Base-by-base conservation (phyloP, 192 early-diverging fungal species). In the Chytriomyces sp. region DNA sequence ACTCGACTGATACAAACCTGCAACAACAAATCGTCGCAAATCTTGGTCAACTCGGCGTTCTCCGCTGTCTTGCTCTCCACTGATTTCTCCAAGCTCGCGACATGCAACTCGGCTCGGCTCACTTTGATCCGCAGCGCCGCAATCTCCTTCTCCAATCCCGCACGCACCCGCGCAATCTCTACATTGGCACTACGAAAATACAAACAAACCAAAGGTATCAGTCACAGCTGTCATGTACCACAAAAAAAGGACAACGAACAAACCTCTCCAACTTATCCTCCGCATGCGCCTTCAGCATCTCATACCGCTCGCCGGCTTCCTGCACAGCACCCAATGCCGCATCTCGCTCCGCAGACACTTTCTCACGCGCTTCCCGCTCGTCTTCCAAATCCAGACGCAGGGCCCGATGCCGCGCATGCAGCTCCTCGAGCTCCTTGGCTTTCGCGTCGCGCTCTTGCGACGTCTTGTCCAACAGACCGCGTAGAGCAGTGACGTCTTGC, bases 241-340 rank as follows among this genome's bases (percentile, higher is more conserved):
- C n/a, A 32, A 39, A 38, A 44, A 38, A 72, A 59, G 31, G 17
- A 39, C 4, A 26, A 60, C 10, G 33, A 60, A 36, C 63, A 10
- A 41, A 81, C 82, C 67, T 56, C 22, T 79, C 70, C 4, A 84
- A 38, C 44, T 82, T 84, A 8, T 75, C 58, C 61, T 84, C 73
- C 30, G 82, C 82, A 59, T 82, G 75, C 5, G 14, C 53, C 33
- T 64, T 70, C 25, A 84, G 59, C 22, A 53, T 39, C 14, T 75
- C 67, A 53, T 70, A 82, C 12, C 73, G 64, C 26, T 66, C 53
- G 6, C 70, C 62, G 22, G 74, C 31, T 22, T 19, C 22, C 14
- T 30, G 32, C 3, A 82, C 6, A 4, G 74, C 39, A 5, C 70
- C 36, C 7, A 74, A 53, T 2, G 57, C 39, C 8, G 66, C 57